Base-by-base conservation (phyloP, 2,329 filamentous ascomycete genomes). In the Fusarium phyllophilum region DNA sequence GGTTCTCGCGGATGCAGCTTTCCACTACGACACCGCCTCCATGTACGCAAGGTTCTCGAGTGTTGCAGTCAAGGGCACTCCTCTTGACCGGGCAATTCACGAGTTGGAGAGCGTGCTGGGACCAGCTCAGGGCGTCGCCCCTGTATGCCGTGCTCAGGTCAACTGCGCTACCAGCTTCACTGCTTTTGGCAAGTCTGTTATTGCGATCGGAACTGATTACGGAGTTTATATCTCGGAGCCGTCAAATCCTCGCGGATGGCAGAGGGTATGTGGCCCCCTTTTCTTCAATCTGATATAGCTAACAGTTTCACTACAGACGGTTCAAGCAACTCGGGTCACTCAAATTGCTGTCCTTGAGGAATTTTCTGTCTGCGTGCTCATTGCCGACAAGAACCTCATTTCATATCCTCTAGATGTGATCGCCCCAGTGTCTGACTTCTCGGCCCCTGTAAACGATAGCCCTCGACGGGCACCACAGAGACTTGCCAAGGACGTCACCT, bases 291-390 rank as follows among this genome's bases (percentile, higher is more conserved):
- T 42, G 59, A 39, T 11, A 46, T 24, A 31, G 17, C 77, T 79
- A 69, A 78, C 78, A 68, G 38, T 39, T 22, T 45, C 18, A 38
- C 15, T 60, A 8, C 78, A 97, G 93, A 91, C 93, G 13, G 94
- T 98, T 31, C 90, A 91, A 80, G 90, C 91, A 75, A 85, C 85
- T 51, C 90, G 91, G 65, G 95, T 99, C 22, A 97, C 96, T 5
- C 96, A 99, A 80, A 93, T 99, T 54, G 92, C 96, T 0, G 94
- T 99, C 1, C 89, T 99, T 12, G 97, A 99, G 80, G 96, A 98
- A 74, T 98, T 98, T 81, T 96, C 94, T 48, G 87, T 98, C 20
- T 96, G 97, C 81, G 86, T 99, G 34, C 88, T 99, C 68, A 95
- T 98, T 73, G 91, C 96, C 2, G 96, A 99, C 82, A 95, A 95